phyloP scores from a whole-genome alignment of 1,284 basidiomycete species.

The Dichomitus squalens region DNA sequence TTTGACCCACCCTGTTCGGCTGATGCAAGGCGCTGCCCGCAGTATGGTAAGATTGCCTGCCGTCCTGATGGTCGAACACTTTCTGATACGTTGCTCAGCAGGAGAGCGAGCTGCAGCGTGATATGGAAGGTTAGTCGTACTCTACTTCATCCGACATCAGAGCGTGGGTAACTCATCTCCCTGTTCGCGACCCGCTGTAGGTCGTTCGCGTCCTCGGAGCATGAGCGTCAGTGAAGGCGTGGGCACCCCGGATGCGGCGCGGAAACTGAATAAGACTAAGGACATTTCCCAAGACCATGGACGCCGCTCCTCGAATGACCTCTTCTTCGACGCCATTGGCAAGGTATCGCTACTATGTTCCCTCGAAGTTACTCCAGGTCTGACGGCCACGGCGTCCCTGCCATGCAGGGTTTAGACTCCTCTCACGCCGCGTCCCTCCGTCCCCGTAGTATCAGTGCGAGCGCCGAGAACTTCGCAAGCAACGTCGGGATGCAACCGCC shows the following conservation, averaged over 20 bases:
- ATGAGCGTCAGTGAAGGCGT: constrained; percentile 32
- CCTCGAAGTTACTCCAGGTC: constrained; percentile 4
- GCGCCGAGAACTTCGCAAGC: constrained; percentile 18
- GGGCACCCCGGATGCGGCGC: constrained; percentile 26
- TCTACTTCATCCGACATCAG: background rate
- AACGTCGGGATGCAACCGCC: constrained; percentile 11
- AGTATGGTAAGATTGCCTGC: constrained; percentile 10
- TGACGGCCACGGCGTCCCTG: constrained; percentile 1
- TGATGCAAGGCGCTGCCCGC: constrained; percentile 9
- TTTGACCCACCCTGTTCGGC: constrained; percentile 14
- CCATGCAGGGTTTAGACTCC: constrained; percentile 12
- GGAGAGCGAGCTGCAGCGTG: constrained; percentile 14
- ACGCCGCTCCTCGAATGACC: constrained; percentile 26
- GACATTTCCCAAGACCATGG: constrained; percentile 34
- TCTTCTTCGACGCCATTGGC: constrained; percentile 32
- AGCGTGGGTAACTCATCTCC: constrained; percentile 2
- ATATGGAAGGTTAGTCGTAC: constrained; percentile 17
- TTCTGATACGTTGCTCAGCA: constrained; percentile 9
- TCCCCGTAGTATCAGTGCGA: constrained; percentile 28
- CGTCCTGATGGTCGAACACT: constrained; percentile 3
- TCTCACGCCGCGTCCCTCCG: constrained; percentile 26
- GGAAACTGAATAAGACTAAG: constrained; percentile 20
- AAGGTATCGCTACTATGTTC: constrained; percentile 20
- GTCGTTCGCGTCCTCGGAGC: constrained; percentile 29
- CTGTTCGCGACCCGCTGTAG: constrained; percentile 12